Conservation (phyloP, 345 rosid species). For the Theobroma cacao region DNA sequence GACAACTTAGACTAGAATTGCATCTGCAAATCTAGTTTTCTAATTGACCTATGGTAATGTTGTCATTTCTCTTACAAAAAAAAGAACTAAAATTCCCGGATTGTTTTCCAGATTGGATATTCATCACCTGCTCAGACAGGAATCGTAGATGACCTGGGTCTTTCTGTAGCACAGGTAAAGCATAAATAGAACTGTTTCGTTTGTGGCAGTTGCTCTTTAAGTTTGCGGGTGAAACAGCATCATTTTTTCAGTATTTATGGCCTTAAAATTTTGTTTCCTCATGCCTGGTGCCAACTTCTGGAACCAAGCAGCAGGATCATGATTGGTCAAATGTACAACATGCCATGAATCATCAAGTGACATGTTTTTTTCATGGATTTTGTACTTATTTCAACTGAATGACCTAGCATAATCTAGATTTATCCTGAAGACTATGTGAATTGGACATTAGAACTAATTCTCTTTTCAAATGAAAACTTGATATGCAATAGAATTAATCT, state of each 20-base stretch:
- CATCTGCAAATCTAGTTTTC: not conserved
- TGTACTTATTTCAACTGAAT: too few species aligned
- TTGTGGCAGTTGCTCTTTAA: too few species aligned
- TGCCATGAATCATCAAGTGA: not conserved
- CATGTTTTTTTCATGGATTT: too few species aligned
- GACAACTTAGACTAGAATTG: too few species aligned
- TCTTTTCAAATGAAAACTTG: not conserved
- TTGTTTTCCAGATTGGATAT: constrained; percentile 60
- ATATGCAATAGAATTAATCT: not conserved
- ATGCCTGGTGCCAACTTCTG: too few species aligned
- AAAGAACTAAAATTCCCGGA: not conserved
- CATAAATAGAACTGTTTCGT: not conserved
- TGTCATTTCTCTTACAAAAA: not conserved
- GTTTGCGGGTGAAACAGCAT: too few species aligned
- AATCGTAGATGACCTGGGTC: constrained; percentile 58
- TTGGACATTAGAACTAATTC: not conserved
- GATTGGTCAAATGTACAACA: not conserved
- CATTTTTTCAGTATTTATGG: too few species aligned
- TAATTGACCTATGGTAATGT: not conserved
- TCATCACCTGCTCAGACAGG: constrained; percentile 88
- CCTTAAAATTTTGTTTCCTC: too few species aligned
- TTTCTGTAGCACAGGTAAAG: constrained; percentile 62
- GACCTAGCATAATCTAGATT: too few species aligned
- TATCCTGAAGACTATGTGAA: not conserved
- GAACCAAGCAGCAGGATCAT: not conserved